Percentiles rank a stretch among this genome's conserved stretches.
phyloP scores from a whole-genome alignment of 306 rosid species.

The Medicago truncatula region DNA sequence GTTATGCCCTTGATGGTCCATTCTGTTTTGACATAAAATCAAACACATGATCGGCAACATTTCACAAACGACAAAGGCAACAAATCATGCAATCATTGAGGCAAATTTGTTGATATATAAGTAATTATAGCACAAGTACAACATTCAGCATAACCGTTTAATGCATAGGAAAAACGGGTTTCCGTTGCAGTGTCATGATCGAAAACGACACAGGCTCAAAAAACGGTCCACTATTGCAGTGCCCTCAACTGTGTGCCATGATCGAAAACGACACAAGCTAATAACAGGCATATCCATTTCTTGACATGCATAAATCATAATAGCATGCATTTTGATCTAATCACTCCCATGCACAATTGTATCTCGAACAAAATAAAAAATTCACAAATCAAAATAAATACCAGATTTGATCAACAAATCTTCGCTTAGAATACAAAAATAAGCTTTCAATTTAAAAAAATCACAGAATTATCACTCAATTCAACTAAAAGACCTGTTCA shows the following conservation, averaged over 20 bases:
- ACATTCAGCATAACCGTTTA: constrained; percentile 16
- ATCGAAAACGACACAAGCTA: constrained; percentile 25
- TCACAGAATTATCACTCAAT: constrained; percentile 34
- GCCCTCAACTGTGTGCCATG: not conserved
- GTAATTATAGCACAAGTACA: constrained; percentile 11
- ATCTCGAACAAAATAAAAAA: constrained; percentile 26
- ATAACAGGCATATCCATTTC: not conserved
- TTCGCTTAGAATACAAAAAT: constrained; percentile 27
- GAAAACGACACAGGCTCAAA: constrained; percentile 12
- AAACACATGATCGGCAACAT: not conserved
- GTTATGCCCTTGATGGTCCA: constrained; percentile 64
- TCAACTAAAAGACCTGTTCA: constrained; percentile 32
- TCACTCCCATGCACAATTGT: constrained; percentile 20
- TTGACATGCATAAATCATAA: constrained; percentile 5
- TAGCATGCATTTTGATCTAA: not conserved
- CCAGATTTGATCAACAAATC: constrained; percentile 25
- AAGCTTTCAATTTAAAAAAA: constrained; percentile 22
- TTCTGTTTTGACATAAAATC: constrained; percentile 48
- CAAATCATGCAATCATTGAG: constrained; percentile 30
- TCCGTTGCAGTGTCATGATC: constrained; percentile 13
- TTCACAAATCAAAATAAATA: constrained; percentile 16
- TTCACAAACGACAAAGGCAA: constrained; percentile 24
- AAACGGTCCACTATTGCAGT: not conserved
- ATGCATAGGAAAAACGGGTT: not conserved
- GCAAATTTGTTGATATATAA: constrained; percentile 12